Base-by-base conservation (phyloP, 768 basidiomycete genomes). In the Xerocomellus amylosporus region DNA sequence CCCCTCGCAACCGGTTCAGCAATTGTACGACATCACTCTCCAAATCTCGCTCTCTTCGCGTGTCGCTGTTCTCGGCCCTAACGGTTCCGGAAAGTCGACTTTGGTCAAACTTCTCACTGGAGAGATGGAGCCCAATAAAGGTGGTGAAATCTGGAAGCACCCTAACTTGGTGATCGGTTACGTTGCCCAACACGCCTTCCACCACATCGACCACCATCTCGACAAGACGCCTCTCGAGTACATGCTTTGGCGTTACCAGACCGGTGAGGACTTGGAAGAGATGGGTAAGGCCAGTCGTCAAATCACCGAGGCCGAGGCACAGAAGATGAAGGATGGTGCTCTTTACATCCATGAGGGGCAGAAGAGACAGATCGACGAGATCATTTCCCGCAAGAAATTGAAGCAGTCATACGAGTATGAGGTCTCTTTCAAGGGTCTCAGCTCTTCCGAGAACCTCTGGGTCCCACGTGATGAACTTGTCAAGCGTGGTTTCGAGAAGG, bases 181-280 rank as follows among this genome's bases (percentile, higher is more conserved):
- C 77, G 95, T 98, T 62, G 95, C 95, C 39, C 95, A 98, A 76
- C 95, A 98, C 75, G 95, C 95, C 58, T 98, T 98, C 94, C 95
- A 98, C 81, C 95, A 98, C 74, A 98, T 98, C 69, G 95, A 98
- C 73, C 78, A 93, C 74, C 95, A 98, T 71, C 90, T 98, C 70
- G 95, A 98, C 83, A 96, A 94, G 83, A 98, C 95, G 14, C 92
- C 95, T 46, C 87, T 98, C 65, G 95, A 98, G 78, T 98, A 98
- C 83, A 93, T 98, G 92, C 79, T 98, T 62, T 98, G 95, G 95
- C 94, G 95, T 77, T 98, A 97, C 86, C 95, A 98, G 83, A 98
- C 95, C 55, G 95, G 95, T 73, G 95, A 98, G 75, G 95, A 98
- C 80, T 75, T 97, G 71, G 95, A 98, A 77, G 95, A 97, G 79